phyloP scores from a whole-genome alignment of 495 filamentous ascomycete genomes.

The Geoglossum glabrum region DNA sequence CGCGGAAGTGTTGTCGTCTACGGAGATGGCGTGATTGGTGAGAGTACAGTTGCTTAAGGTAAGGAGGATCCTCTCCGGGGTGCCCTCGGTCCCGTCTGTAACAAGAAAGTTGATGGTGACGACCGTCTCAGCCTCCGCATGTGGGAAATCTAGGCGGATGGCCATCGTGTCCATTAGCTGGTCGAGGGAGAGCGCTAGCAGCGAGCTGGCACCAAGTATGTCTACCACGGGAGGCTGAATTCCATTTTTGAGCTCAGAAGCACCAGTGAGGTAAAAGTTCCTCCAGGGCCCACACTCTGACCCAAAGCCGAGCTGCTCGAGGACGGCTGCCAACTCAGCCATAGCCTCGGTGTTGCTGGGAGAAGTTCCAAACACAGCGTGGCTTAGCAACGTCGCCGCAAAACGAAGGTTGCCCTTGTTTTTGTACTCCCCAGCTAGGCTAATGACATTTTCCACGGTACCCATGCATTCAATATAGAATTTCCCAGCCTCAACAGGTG shows the following conservation, averaged over 20 bases:
- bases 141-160: too few species aligned
- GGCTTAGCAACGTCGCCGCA: conserved; percentile 13
- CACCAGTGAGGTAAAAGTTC: conserved; percentile 7
- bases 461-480: conserved; percentile 16
- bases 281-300: conserved; percentile 8
- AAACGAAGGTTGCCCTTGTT: conserved; percentile 13
- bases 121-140: too few species aligned
- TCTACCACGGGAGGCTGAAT: too few species aligned
- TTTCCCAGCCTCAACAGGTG: conserved; percentile 13
- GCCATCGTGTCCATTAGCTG: too few species aligned
- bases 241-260: conserved; percentile 1
- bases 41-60: too few species aligned
- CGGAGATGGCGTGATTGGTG: too few species aligned
- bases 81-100: too few species aligned
- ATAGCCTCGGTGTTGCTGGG: conserved; percentile 6
- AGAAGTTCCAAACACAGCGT: conserved; percentile 11
- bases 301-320: conserved; percentile 15
- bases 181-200: too few species aligned
- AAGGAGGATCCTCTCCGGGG: too few species aligned
- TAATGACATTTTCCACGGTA: conserved; percentile 11
- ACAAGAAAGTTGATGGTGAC: too few species aligned
- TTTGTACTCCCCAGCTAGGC: conserved; percentile 8
- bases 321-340: conserved; percentile 10
- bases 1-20: too few species aligned
- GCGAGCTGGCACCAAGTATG: too few species aligned